Percentiles rank a stretch among this genome's conserved stretches.
These are phyloP conservation scores for Eutypella sp. DNA, from an alignment of 2,329 filamentous ascomycete genomes.

Conservation along the genomic window DNA sequence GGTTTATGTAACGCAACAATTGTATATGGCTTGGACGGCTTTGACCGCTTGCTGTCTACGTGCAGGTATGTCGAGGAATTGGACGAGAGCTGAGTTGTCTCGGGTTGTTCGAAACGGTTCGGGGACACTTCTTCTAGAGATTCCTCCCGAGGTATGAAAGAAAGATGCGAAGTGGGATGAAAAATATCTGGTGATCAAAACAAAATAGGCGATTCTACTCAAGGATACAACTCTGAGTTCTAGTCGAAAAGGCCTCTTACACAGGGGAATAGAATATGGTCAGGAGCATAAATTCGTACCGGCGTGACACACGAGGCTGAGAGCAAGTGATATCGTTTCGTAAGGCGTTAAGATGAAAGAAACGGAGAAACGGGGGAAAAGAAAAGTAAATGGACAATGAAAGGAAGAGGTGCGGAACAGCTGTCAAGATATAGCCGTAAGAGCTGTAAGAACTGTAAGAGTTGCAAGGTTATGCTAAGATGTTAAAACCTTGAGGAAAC, in stretches of 20 bases:
- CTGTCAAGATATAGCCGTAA: neutral
- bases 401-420: neutral
- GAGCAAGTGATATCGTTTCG: constrained; percentile 3
- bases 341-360: neutral
- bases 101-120: neutral
- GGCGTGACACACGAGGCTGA: constrained; percentile 9
- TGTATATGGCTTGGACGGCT: too few relatives aligned
- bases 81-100: neutral
- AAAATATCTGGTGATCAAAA: neutral
- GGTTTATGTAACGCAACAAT: too few relatives aligned
- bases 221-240: neutral
- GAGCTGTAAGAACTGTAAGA: too few relatives aligned
- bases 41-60: too few relatives aligned
- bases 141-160: too few relatives aligned
- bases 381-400: neutral
- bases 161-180: too few relatives aligned
- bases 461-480: too few relatives aligned
- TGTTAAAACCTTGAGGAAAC: too few relatives aligned
- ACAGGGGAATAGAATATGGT: neutral
- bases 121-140: neutral
- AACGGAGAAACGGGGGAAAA: neutral
- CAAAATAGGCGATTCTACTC: neutral
- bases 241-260: neutral
- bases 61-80: neutral
- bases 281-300: constrained; percentile 6